A percentile compares a stretch with the other conserved stretches of the same genome.
Evolutionary conservation across 805 yeast species (phyloP).

Genomic region (Starmera pachycereana): DNA sequence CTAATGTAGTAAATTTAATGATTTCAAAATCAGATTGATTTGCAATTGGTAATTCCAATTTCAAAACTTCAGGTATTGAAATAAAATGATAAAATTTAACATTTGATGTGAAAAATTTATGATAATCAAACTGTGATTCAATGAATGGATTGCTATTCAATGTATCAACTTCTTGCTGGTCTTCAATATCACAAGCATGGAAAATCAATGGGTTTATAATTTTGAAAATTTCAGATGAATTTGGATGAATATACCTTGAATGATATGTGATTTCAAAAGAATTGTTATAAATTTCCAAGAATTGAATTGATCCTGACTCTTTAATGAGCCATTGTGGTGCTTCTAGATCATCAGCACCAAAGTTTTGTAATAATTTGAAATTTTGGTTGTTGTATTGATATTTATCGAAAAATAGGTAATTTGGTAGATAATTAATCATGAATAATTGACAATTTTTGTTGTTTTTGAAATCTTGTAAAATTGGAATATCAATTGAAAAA

Average conservation of each 20-base stretch:
- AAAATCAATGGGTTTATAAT: constrained; percentile 32
- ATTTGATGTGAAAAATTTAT: constrained; percentile 33
- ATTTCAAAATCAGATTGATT: constrained; percentile 18
- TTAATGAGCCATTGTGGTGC: constrained; percentile 38
- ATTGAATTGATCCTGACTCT: constrained; percentile 36
- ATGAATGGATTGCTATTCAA: constrained; percentile 28
- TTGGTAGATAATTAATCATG: constrained; percentile 33
- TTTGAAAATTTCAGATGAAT: constrained; percentile 10
- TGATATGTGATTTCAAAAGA: constrained; percentile 34
- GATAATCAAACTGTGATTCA: constrained; percentile 30
- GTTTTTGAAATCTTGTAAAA: background rate
- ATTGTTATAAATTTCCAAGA: constrained; percentile 24
- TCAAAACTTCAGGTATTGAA: constrained; percentile 2
- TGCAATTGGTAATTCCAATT: constrained; percentile 33
- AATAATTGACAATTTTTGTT: constrained; percentile 30
- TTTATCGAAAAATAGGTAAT: constrained; percentile 39
- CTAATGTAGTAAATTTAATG: constrained; percentile 27
- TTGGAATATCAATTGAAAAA: constrained; percentile 6
- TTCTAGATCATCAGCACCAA: constrained; percentile 51
- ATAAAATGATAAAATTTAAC: constrained; percentile 30
- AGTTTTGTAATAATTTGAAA: constrained; percentile 26
- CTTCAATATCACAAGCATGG: constrained; percentile 36
- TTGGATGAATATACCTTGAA: constrained; percentile 37
- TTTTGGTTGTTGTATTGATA: constrained; percentile 35
- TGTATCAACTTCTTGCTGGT: constrained; percentile 15